Evolutionary conservation across 2,329 filamentous ascomycete species (phyloP).

Genomic region (Scedosporium minutisporum): DNA sequence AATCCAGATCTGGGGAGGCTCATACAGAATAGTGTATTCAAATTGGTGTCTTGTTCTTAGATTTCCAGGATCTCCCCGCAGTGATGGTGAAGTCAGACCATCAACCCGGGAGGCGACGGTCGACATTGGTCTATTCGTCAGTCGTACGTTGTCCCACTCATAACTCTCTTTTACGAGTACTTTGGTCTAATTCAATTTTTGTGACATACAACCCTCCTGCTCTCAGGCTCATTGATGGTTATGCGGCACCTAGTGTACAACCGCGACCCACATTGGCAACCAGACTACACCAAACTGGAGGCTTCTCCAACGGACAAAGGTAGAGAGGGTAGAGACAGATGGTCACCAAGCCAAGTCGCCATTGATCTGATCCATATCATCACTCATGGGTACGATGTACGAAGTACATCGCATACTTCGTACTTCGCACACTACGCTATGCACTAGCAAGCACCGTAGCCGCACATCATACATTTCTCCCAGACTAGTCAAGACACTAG

Average conservation of each 20-base stretch:
- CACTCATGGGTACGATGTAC: not conserved
- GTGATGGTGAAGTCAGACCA: not conserved
- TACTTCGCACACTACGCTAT: not conserved
- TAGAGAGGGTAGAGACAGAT: not conserved
- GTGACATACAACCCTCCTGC: not conserved
- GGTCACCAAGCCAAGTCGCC: not conserved
- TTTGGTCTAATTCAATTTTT: not conserved
- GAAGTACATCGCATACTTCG: not conserved
- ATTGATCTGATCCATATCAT: not conserved
- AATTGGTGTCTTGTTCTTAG: not conserved
- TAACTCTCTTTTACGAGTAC: not conserved
- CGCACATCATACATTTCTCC: constrained; percentile 1
- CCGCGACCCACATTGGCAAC: not conserved
- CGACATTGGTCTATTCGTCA: not conserved
- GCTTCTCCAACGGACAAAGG: no score
- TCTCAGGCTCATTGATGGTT: not conserved
- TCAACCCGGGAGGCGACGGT: not conserved
- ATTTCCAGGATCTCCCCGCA: not conserved
- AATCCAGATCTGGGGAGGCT: no score
- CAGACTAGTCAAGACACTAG: not conserved
- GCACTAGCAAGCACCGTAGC: not conserved
- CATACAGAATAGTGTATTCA: not conserved
- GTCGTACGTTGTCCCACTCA: not conserved
- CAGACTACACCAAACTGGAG: not conserved
- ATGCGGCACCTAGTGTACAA: not conserved